phyloP scores from a whole-genome alignment of 495 filamentous ascomycete genomes.

The Penicillium roqueforti region DNA sequence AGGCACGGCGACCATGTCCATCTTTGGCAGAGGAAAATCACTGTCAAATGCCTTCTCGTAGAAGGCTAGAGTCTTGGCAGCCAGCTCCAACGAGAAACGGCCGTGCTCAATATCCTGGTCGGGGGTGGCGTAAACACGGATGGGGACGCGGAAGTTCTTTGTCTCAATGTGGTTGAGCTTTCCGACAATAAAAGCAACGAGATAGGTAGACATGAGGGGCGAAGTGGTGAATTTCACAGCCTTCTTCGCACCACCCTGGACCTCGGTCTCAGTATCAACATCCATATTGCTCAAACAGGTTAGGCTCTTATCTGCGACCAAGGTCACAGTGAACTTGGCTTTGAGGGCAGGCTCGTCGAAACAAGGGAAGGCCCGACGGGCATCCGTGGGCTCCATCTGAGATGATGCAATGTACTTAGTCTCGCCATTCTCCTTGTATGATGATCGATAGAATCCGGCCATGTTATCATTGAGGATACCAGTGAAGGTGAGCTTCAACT shows the following conservation, averaged over 20 bases:
- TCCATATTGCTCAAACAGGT: constrained; percentile 71
- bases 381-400: constrained; percentile 66
- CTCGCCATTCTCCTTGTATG: constrained; percentile 55
- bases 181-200: constrained; percentile 65
- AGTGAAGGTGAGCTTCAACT: constrained; percentile 57
- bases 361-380: constrained; percentile 63
- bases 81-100: constrained; percentile 60
- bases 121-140: constrained; percentile 60
- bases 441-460: constrained; percentile 67
- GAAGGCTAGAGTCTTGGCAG: constrained; percentile 52
- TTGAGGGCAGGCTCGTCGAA: constrained; percentile 70
- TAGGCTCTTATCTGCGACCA: constrained; percentile 58
- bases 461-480: constrained; percentile 64
- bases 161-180: constrained; percentile 63
- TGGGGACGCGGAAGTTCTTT: constrained; percentile 59
- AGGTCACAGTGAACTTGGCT: constrained; percentile 60
- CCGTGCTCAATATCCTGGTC: constrained; percentile 64
- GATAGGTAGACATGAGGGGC: constrained; percentile 66
- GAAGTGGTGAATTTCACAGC: constrained; percentile 64
- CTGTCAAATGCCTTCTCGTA: constrained; percentile 54
- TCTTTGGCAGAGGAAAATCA: constrained; percentile 65
- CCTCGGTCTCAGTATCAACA: constrained; percentile 52
- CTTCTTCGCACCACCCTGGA: constrained; percentile 54
- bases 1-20: constrained; percentile 98
- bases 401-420: constrained; percentile 60